Conservation (phyloP, 768 basidiomycete species). For the Ramaria sp. region DNA sequence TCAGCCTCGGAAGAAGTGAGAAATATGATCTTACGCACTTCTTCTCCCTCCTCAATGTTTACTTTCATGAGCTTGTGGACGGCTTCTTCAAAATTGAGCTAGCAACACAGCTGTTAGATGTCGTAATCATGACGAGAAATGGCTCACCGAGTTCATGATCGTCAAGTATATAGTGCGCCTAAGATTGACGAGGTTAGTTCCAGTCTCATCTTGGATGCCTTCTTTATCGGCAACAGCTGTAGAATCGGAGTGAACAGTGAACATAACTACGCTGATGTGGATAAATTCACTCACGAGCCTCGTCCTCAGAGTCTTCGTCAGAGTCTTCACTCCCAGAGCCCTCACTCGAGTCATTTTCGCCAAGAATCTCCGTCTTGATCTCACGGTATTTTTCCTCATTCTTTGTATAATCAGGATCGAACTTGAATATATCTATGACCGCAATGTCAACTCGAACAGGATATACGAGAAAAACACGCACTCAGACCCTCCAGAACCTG, state of each 20-base stretch:
- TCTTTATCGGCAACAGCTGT: conserved; percentile 66
- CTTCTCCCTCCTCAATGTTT: conserved; percentile 83
- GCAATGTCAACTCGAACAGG: conserved; percentile 3
- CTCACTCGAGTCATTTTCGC: conserved; percentile 66
- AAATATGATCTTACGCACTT: conserved; percentile 41
- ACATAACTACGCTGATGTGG: not conserved
- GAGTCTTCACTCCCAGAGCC: conserved; percentile 46
- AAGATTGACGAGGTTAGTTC: conserved; percentile 91
- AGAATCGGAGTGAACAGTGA: conserved; percentile 12
- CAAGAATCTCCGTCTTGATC: conserved; percentile 91
- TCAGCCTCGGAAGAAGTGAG: not conserved
- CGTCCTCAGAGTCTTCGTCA: conserved; percentile 51
- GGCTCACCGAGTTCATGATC: conserved; percentile 81
- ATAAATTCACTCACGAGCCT: conserved; percentile 29
- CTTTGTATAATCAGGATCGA: conserved; percentile 75
- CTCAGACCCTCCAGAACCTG: conserved; percentile 92
- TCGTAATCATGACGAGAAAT: not conserved
- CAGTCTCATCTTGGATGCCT: conserved; percentile 90
- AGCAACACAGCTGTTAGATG: conserved; percentile 4
- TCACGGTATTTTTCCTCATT: conserved; percentile 91
- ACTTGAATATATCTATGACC: conserved; percentile 78
- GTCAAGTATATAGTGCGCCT: conserved; percentile 92
- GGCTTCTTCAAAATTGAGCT: conserved; percentile 93
- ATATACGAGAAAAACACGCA: conserved; percentile 31
- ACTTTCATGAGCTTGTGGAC: conserved; percentile 96